Evolutionary conservation across 257 asterid genomes (phyloP).

Genomic region (Nicotiana noctiflora): DNA sequence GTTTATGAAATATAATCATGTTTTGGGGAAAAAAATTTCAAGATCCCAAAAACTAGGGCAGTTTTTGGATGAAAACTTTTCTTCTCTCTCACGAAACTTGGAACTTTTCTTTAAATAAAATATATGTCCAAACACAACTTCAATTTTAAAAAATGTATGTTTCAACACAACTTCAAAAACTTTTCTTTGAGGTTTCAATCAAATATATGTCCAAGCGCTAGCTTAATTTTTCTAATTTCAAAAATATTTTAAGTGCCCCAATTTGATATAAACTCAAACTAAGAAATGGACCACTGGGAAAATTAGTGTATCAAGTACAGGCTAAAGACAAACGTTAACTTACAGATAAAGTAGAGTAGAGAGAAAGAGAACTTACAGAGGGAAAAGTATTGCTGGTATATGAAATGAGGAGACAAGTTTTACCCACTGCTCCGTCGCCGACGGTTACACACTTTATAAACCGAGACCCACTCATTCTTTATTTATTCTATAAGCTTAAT

Average conservation of each 20-base stretch:
- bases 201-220: no score
- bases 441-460: conserved; percentile 19
- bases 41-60: no score
- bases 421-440: conserved; percentile 24
- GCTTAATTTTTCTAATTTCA: no score
- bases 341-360: background rate
- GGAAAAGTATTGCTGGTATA: conserved; percentile 17
- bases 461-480: conserved; percentile 17
- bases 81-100: no score
- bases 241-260: background rate
- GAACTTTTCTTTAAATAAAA: no score
- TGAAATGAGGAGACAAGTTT: conserved; percentile 21
- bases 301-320: background rate
- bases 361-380: conserved; percentile 6
- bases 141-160: no score
- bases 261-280: background rate
- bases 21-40: no score
- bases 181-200: no score
- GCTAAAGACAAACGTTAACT: background rate
- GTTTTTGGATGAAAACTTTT: no score
- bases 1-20: no score
- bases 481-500: background rate
- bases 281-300: background rate
- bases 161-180: no score
- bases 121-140: no score